Percentiles rank a stretch among this genome's conserved stretches.
phyloP scores from a whole-genome alignment of 257 asterid species.

The Nicotiana obtusifolia region DNA sequence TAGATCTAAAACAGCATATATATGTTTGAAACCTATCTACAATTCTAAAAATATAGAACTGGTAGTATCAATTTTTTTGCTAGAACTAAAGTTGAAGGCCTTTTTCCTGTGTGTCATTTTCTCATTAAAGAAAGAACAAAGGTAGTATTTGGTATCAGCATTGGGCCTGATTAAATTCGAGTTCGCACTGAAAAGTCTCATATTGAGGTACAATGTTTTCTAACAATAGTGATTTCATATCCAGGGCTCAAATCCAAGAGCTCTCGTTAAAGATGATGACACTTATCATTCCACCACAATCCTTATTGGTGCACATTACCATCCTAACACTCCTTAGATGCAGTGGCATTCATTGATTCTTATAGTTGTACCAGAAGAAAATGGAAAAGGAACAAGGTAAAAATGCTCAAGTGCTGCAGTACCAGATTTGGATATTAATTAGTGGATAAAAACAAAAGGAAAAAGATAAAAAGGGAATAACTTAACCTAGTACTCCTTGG shows the following conservation, averaged over 20 bases:
- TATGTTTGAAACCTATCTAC: background rate
- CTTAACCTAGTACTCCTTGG: background rate
- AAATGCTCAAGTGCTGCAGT: background rate
- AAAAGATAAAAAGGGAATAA: background rate
- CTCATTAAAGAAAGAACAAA: no score
- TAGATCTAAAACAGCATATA: background rate
- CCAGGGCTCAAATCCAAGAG: rapidly evolving
- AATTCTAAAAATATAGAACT: background rate
- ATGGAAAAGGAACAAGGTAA: background rate
- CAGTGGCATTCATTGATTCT: background rate
- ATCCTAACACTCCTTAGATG: background rate
- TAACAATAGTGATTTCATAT: no score
- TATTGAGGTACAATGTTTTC: no score
- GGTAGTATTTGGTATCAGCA: no score
- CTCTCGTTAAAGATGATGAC: rapidly evolving
- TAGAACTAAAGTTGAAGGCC: no score
- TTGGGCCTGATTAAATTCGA: no score
- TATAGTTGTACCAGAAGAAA: background rate
- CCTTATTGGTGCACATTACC: no score
- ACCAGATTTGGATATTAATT: background rate
- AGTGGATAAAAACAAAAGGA: background rate
- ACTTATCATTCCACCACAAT: no score
- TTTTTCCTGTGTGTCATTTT: no score
- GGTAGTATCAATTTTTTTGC: background rate
- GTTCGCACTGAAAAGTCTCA: rapidly evolving